Base-by-base conservation (phyloP, 148 eudicot genomes). In the Camellia granthamiana region DNA sequence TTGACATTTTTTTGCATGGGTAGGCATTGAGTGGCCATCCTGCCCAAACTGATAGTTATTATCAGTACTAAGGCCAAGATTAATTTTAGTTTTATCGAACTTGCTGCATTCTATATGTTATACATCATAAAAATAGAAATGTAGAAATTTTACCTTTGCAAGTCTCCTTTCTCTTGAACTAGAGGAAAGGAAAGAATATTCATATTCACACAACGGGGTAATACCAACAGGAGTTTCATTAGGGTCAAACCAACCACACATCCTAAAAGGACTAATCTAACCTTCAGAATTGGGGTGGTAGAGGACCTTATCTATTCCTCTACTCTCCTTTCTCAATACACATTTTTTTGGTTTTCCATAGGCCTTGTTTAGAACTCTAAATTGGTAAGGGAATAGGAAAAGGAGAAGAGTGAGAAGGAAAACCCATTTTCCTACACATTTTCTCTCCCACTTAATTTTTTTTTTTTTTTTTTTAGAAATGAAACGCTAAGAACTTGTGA, bases 1-100 rank as follows among this genome's bases (percentile, higher is more conserved):
- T 16, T 5, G 61, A 77, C 16, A 5, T 54, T 77, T 18, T 46
- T 30, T 60, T 63, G n/a, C 6, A 30, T 47, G 21, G 42, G 7
- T 61, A n/a, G 71, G 79, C 69, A 77, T 64, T 21, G 42, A 46
- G 23, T 23, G 14, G 21, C 71, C 78, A 61, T 76, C 14, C 19
- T 38, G 75, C 42, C 13, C 7, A 8, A 44, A 44, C 38, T 46
- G 38, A 62, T 61, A 19, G 68, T 11, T 46, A 19, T 60, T 19
- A 1, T n/a, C 38, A 30, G 38, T 30, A 30, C 38, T 30, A 30
- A 30, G 63, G 74, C 1, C 23, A 18, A 11, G 9, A 46, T 47
- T 0, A 10, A 38, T 6, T 47, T 71, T 49, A 16, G 38, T 63
- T 19, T 2, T 49, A 14, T 49, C 3, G 0, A 8, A 30, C 47